Base-by-base conservation (phyloP, 1,284 basidiomycete genomes). In the Ceratobasidium sp. region DNA sequence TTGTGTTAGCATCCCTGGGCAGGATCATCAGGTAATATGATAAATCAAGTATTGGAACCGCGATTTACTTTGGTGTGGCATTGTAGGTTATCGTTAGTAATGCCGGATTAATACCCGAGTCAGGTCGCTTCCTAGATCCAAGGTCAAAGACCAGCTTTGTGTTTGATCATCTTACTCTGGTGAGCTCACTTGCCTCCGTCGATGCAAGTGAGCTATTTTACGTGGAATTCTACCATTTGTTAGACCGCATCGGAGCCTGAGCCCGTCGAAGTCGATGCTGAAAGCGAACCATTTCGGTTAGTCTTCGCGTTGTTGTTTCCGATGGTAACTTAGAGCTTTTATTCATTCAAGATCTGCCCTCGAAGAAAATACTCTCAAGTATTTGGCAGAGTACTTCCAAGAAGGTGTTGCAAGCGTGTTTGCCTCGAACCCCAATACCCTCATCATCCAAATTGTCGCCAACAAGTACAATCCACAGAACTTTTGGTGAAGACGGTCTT, bases 381-480 rank as follows among this genome's bases (percentile, higher is more conserved):
- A 96, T 77, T 80, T 93, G 36, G 75, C 81, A 52, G 86, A 91
- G 29, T 93, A 96, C 78, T 96, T 88, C 76, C 77, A 83, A 68
- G 86, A 89, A 29, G 92, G 91, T 21, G 87, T 89, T 46, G 80
- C 82, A 0, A 84, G 88, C 47, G 86, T 92, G 14, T 91, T 92
- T 75, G 77, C 86, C n/a, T 76, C 79, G 25, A 75, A 78, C 2
- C 72, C 79, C 0, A 81, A 77, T 13, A 80, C 79, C 42, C 95
- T 87, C 75, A 83, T 84, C 14, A 78, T 96, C 47, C 91, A 95
- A 75, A 82, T 96, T 64, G 93, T 95, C 29, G 90, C 93, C 14
- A 95, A 95, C 79, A 91, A 94, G 75, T 97, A 96, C 79, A 97
- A 95, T 77, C 89, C 92, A 0, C 79, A 84, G 46, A 97, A 96